phyloP scores from a whole-genome alignment of 345 rosid genomes.

The Ailanthus altissimus region DNA sequence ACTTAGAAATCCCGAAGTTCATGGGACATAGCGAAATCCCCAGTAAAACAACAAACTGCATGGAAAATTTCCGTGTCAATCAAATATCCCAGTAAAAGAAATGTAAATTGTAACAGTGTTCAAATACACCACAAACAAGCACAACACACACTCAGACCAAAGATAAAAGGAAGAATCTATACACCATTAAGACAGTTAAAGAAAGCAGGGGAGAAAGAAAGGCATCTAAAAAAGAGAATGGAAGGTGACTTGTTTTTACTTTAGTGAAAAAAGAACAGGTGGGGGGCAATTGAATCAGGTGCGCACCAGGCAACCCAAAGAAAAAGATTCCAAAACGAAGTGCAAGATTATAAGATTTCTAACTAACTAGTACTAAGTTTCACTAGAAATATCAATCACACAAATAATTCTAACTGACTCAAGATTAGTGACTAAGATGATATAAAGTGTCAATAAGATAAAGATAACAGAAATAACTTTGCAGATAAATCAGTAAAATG shows the following conservation, averaged over 20 bases:
- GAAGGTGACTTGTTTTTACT: slow-evolving; percentile 2
- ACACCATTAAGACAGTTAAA: not conserved
- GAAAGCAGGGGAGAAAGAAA: not conserved
- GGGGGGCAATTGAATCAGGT: not conserved
- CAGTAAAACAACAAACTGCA: slow-evolving; percentile 28
- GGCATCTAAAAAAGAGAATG: not conserved
- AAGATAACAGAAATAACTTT: slow-evolving; percentile 3
- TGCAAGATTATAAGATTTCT: not conserved
- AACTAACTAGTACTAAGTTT: not conserved
- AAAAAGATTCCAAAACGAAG: not conserved
- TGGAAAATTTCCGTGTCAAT: slow-evolving; percentile 20
- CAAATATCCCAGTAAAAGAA: slow-evolving; percentile 9
- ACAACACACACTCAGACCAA: not conserved
- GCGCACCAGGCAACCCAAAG: not conserved
- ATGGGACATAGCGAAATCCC: slow-evolving; percentile 8
- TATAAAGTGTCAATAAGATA: not conserved
- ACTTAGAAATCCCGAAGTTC: slow-evolving; percentile 32
- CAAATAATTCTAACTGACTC: not conserved
- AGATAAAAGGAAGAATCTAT: not conserved
- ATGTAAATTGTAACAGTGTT: not conserved
- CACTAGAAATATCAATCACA: slow-evolving; percentile 7
- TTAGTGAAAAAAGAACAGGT: not conserved
- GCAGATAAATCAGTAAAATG: not conserved
- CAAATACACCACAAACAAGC: not conserved
- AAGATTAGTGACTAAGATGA: not conserved